Base-by-base conservation (phyloP, 371 early-diverging fungal species). In the Umbelopsis sp. region DNA sequence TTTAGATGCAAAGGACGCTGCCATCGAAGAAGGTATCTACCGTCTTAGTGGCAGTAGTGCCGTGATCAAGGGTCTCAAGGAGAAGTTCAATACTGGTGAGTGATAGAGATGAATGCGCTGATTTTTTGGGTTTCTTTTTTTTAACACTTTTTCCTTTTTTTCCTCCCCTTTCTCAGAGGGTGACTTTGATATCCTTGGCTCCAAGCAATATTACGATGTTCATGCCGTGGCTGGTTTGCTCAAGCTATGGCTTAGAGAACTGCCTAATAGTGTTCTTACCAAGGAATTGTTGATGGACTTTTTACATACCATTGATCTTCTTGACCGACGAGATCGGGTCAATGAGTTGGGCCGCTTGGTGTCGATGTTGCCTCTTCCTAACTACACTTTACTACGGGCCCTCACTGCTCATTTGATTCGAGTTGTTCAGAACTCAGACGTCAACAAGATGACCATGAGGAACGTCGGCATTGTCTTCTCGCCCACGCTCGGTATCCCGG, bases 381-480 rank as follows among this genome's bases (percentile, higher is more conserved):
- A 98, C 81, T 97, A 96, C 73, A 92, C 94, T 0, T 82, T 96
- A 24, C 81, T 98, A n/a, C 89, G 94, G 14, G 86, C 91, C 0
- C 78, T 98, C 52, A 92, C 92, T 3, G 93, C 93, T 0, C 98
- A 98, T 72, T 80, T 98, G 63, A 88, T 96, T 67, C 86, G 93
- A 20, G 88, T 98, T 63, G 95, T 96, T 14, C 91, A 93, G 65
- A 84, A 91, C 63, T 79, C 90, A 1, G 91, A 90, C 22, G 76
- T 84, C 41, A 98, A 97, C 87, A 94, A 92, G 80, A 98, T 98
- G 99, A 97, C 89, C 4, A 83, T 94, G 62, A 88, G 94, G 18
- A 97, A 97, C 79, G 89, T 98, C 37, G 94, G 95, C 37, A 97
- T 97, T 65, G 96, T 98, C 1, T 97, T 97, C 71, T 92, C 96